Evolutionary conservation across 2,329 filamentous ascomycete genomes (phyloP), one percentile per base, ranked within the genome.

Genomic region (Pseudonectria foliicola): DNA sequence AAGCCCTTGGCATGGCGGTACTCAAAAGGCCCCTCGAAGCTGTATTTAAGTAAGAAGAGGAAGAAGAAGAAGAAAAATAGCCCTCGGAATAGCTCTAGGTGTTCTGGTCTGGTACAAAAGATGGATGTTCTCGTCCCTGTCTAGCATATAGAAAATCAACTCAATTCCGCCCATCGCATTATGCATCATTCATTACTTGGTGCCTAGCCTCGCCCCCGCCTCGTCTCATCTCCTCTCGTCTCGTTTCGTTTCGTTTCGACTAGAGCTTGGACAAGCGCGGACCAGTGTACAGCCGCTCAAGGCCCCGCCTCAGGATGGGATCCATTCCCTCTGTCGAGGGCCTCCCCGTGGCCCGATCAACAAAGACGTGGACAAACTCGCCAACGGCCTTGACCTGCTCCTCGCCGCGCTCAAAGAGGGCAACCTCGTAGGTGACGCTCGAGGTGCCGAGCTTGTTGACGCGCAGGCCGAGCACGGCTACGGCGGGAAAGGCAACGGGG

Each of bases 371-470:
- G 11, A 87, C 73, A 54, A 92, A 88, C 49, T 84, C 82, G 2
- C 88, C 88, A 1, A 95, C 87, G 10, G 87, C 86, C 55, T 83
- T 62, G 8, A 92, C 85, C 13, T 73, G 66, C 2, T 85, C 77
- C 3, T 80, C 65, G 0, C 82, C 85, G 40, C 75, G 71, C 55
- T 86, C 80, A 52, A 95, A 96, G 2, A 96, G 71, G 0, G 80
- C 92, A 39, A 94, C 77, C 56, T 96, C 90, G 54, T 95, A 96
- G 10, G 79, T 85, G 7, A 94, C 88, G 52, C 87, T 95, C 16
- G 85, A 87, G 48, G 77, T 84, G 4, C 89, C 88, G 7, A 96
- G 71, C 59, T 82, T 89, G 47, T 82, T 84, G 25, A 95, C 87
- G 10, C 88, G 74, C 28, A 96, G 61, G 1, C 80, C 85, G 4